A percentile compares a stretch with the other conserved stretches of the same genome.
phyloP scores from a whole-genome alignment of 2,329 filamentous ascomycete genomes.

The Emmonsia crescens region DNA sequence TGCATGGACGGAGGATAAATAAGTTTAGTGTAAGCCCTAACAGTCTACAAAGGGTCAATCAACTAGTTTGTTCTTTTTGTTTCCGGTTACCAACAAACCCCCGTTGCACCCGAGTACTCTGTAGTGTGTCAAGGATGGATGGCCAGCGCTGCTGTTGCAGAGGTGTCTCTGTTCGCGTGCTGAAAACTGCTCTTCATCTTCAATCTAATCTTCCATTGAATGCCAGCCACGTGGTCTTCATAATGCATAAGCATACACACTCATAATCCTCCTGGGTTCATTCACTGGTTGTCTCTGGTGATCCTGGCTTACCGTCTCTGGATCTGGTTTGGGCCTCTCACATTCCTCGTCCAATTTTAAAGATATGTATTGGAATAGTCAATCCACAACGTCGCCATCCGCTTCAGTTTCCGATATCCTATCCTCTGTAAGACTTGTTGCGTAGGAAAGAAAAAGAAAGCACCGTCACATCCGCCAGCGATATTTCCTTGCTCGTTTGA shows the following conservation, averaged over 20 bases:
- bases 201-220: background rate
- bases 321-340: background rate
- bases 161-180: background rate
- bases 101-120: too few species aligned
- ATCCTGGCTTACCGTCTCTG: background rate
- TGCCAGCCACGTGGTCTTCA: background rate
- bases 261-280: background rate
- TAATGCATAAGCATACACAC: background rate
- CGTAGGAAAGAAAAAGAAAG: background rate
- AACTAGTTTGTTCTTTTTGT: background rate
- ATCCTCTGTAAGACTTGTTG: background rate
- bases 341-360: background rate
- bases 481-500: background rate
- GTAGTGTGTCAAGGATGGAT: background rate
- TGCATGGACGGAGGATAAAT: background rate
- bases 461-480: background rate
- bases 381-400: too few species aligned
- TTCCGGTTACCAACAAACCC: background rate
- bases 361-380: too few species aligned
- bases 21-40: background rate
- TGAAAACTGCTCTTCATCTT: background rate
- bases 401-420: too few species aligned
- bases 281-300: too few species aligned
- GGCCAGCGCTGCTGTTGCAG: background rate
- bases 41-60: too few species aligned